Conservation (phyloP, 1,284 basidiomycete genomes). For the Cystobasidiaceae sp. region DNA sequence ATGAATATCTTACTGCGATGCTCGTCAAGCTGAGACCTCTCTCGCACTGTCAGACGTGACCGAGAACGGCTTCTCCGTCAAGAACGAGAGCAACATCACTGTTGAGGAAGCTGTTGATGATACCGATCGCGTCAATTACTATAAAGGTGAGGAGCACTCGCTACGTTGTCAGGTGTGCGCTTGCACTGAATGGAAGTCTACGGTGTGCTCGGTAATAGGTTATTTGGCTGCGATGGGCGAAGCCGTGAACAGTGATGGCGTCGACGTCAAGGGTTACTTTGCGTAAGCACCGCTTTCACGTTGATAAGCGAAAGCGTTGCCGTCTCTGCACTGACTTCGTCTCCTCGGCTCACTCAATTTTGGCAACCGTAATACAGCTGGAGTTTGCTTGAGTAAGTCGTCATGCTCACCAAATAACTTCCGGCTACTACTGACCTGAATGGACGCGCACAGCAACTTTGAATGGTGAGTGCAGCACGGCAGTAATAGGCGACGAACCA, state of each 20-base stretch:
- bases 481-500: too few species aligned
- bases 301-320: neutral
- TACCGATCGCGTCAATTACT: constrained; percentile 62
- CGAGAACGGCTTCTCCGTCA: constrained; percentile 68
- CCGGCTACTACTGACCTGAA: neutral
- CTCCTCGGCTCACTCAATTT: too few species aligned
- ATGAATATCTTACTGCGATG: too few species aligned
- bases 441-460: neutral
- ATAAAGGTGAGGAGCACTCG: too few species aligned
- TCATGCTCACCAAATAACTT: neutral
- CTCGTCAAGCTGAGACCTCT: neutral
- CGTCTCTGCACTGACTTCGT: too few species aligned
- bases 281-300: constrained; percentile 4
- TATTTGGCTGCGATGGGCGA: constrained; percentile 58
- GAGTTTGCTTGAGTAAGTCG: constrained; percentile 10
- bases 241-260: constrained; percentile 61
- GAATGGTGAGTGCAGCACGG: neutral
- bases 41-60: constrained; percentile 50
- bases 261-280: constrained; percentile 48
- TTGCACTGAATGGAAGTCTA: too few species aligned
- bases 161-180: too few species aligned
- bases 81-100: constrained; percentile 58
- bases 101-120: constrained; percentile 60
- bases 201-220: too few species aligned
- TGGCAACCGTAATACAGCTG: too few species aligned